Base-by-base conservation (phyloP, 768 basidiomycete genomes). In the Astraeus odoratus region DNA sequence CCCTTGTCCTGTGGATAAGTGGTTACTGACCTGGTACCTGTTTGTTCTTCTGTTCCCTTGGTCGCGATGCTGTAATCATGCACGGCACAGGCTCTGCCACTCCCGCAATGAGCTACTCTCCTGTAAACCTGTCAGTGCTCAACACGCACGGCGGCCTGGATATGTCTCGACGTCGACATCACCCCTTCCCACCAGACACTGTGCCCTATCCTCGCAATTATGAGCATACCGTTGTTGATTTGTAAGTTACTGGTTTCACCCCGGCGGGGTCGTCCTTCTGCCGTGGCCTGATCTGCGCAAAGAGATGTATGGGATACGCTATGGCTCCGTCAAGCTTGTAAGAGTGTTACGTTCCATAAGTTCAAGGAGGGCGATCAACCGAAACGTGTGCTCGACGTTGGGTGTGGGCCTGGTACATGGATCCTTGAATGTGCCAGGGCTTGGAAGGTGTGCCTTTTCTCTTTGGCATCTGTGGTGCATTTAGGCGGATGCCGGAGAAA, bases 331-430 rank as follows among this genome's bases (percentile, higher is more conserved):
- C 74, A 76, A 41, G 65, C 77, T 9, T 76, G 73, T 47, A 72
- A 75, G 31, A 79, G 78, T 52, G 54, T 78, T 23, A 83, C 82
- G 0, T 83, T 75, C 71, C 81, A 86, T 62, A 68, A 74, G 39
- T 83, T 85, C 51, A 13, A 27, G 18, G 24, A 44, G 25, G 37
- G 20, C 34, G 23, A 24, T 5, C n/a, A 27, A 1, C 36, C 43
- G 20, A 44, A 42, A 23, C 30, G 48, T 22, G 24, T 52, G 80
- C 67, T 88, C 23, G 86, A 88, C 52, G 64, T 88, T 36, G 86
- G 84, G 8, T 86, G 84, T 55, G 85, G 84, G 6, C 78, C 81
- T n/a, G 86, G 85, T 13, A 73, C 76, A 15, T 88, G 86, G 86
- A 73, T 86, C 36, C 51, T 86, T 43, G 73, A 81, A 27, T 77